Base-by-base conservation (phyloP, 2,329 filamentous ascomycete species). In the Pseudopithomyces chartarum region DNA sequence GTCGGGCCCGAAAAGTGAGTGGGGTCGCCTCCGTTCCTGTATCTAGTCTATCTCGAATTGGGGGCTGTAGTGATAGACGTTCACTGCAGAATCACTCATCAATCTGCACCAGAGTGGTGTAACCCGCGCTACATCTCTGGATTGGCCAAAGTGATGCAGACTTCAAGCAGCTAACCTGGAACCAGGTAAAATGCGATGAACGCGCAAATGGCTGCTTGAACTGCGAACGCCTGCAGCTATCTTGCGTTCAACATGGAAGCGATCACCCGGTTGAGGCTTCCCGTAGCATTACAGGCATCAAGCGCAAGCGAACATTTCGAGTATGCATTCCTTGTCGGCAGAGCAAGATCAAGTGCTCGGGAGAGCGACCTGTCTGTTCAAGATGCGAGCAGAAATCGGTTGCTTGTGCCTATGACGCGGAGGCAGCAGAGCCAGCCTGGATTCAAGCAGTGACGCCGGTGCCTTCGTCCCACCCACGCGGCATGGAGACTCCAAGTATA, bases 301-400 rank as follows among this genome's bases (percentile, higher is more conserved):
- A 72, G 58, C 62, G 69, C 17, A 72, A 71, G 49, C 64, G 69
- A 12, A 72, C 69, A 1, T 72, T 71, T 40, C 62, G 69, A 22
- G 70, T 69, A 6, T 72, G 69, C 38, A 63, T 71, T 13, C 63
- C 66, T 3, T 72, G 69, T 51, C 63, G 69, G 33, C 67, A 71
- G 36, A 68, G 66, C 11, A 72, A 72, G 47, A 68, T 72, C 52
- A 72, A 70, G 44, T 72, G 69, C 39, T 68, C 68, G 15, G 69
- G 69, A n/a, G 68, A 71, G 55, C 53, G 69, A 19, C 69, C 69
- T 20, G 65, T 60, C 3, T 72, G 70, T 43, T 63, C 63, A 43
- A 61, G 70, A 34, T 73, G 70, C 44, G 64, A 62, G 33, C 67
- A 71, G 50, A 63, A 66, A 29, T 52, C 62, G 11, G 60, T 64